phyloP scores from a whole-genome alignment of 352 stramenopile species.

The Peronospora farinosa region DNA sequence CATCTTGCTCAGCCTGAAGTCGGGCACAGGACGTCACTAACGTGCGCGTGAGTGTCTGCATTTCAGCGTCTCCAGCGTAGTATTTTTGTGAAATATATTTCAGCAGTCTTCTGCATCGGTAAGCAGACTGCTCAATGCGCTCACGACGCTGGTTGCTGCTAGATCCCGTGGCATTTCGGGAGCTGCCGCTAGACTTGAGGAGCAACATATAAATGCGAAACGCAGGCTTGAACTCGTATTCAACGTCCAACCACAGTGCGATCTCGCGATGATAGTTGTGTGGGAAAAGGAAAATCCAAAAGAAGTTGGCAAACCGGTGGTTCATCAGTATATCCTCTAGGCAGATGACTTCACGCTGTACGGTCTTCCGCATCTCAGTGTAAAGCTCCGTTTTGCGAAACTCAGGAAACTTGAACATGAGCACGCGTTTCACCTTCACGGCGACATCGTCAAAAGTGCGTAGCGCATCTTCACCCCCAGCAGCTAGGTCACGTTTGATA shows the following conservation, averaged over 20 bases:
- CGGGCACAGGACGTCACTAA: conserved; percentile 55
- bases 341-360: conserved; percentile 73
- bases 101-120: conserved; percentile 61
- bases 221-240: conserved; percentile 84
- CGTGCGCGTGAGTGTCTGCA: conserved; percentile 61
- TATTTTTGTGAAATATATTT: conserved; percentile 85
- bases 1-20: conserved; percentile 75
- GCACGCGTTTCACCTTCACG: conserved; percentile 66
- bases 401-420: conserved; percentile 74
- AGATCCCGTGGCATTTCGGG: conserved; percentile 9
- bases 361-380: conserved; percentile 69
- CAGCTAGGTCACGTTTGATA: conserved; percentile 74
- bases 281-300: conserved; percentile 85
- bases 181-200: conserved; percentile 44
- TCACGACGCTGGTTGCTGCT: conserved; percentile 40
- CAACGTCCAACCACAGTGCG: conserved; percentile 76
- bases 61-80: conserved; percentile 68
- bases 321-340: conserved; percentile 86
- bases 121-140: conserved; percentile 50
- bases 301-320: conserved; percentile 82
- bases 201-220: conserved; percentile 65
- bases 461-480: conserved; percentile 70
- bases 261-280: conserved; percentile 87
- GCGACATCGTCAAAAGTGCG: conserved; percentile 75
- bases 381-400: conserved; percentile 81